Conservation (phyloP, 2,329 filamentous ascomycete species). For the Beauveria sp. region DNA sequence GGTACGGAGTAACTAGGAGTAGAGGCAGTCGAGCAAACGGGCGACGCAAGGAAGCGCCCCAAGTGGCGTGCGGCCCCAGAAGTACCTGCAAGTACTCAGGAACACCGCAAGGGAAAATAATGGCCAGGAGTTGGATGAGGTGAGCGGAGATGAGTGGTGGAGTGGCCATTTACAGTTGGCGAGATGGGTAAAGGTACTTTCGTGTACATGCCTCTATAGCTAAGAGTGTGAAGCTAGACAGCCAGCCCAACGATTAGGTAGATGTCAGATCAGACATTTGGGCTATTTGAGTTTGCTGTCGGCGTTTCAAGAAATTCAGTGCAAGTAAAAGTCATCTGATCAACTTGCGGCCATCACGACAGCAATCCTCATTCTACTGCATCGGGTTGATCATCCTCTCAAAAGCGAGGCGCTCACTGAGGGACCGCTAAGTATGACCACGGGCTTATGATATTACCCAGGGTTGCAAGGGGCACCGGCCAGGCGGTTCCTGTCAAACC, state of each 20-base stretch:
- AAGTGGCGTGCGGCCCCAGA: neutral
- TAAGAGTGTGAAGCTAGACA: too few species aligned
- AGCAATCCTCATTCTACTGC: too few species aligned
- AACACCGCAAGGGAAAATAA: neutral
- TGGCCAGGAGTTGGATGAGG: neutral
- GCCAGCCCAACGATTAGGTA: too few species aligned
- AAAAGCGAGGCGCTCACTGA: neutral
- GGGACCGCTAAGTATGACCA: neutral
- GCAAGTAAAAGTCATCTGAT: too few species aligned
- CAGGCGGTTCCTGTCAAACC: neutral
- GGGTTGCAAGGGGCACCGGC: conserved; percentile 1
- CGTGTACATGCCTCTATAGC: too few species aligned
- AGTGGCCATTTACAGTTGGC: neutral
- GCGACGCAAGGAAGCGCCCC: neutral
- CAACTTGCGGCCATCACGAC: too few species aligned
- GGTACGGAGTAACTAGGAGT: neutral
- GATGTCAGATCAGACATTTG: too few species aligned
- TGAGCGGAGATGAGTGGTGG: conserved; percentile 2
- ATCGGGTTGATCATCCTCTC: neutral
- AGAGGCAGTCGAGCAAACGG: neutral
- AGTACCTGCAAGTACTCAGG: conserved; percentile 2
- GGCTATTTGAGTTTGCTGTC: too few species aligned
- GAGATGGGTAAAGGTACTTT: neutral
- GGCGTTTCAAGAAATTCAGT: too few species aligned
- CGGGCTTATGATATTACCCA: neutral